Conservation (phyloP, 2,329 filamentous ascomycete genomes). For the Fonsecaea nubica region DNA sequence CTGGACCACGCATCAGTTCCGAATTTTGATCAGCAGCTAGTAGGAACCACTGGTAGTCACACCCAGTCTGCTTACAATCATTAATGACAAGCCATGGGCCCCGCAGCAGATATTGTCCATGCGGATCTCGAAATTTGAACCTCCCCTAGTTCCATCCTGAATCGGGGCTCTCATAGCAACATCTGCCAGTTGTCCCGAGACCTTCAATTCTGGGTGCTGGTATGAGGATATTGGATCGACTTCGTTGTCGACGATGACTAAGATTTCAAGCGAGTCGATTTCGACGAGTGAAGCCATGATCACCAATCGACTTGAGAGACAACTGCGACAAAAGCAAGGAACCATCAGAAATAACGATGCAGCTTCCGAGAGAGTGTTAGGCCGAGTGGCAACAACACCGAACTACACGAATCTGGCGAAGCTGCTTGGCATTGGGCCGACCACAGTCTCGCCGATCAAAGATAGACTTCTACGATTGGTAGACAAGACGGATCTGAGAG, state of each 20-base stretch:
- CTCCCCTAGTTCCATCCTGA: constrained; percentile 48
- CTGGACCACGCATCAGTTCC: constrained; percentile 41
- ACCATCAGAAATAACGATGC: not conserved
- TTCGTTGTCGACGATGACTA: constrained; percentile 62
- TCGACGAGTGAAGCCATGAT: constrained; percentile 44
- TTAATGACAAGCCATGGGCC: constrained; percentile 61
- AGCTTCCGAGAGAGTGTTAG: too few relatives aligned
- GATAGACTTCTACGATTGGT: not conserved
- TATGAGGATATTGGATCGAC: constrained; percentile 60
- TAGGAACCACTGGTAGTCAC: too few relatives aligned
- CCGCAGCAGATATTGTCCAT: constrained; percentile 62
- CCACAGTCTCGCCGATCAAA: not conserved
- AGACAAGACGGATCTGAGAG: not conserved
- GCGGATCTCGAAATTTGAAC: constrained; percentile 53
- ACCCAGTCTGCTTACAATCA: constrained; percentile 50
- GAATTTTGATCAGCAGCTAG: not conserved
- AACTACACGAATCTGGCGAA: not conserved
- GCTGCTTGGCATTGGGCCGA: not conserved
- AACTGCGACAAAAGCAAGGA: not conserved
- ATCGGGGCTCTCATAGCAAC: constrained; percentile 49
- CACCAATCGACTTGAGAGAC: not conserved
- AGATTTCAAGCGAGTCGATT: constrained; percentile 57
- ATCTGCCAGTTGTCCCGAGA: constrained; percentile 53
- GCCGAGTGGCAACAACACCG: not conserved
- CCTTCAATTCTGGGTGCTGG: constrained; percentile 52